Base-by-base conservation (phyloP, 441 rosid species). In the Kokia cookei region DNA sequence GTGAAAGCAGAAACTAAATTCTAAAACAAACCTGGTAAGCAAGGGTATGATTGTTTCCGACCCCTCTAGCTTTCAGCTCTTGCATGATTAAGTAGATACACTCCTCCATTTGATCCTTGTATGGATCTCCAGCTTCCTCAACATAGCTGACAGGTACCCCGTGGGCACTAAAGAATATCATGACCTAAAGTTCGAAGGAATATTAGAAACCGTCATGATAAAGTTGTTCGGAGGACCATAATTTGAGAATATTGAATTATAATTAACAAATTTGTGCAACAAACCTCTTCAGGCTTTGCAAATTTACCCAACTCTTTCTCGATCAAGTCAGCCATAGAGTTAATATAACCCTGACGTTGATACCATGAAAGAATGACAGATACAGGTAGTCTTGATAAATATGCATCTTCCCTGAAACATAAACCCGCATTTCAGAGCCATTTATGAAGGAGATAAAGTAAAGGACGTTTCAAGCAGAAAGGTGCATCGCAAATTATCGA, bases 21-120 rank as follows among this genome's bases (percentile, higher is more conserved):
- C 59, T 66, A 53, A 72, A 78, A 73, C 73, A 73, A 77, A 96
- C 98, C 98, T 96, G 98, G 83, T 93, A 96, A 51, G 98, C 98
- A 63, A 92, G 85, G 24, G 76, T 86, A 77, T 93, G 98, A 72
- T 84, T 79, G 75, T 91, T 96, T 68, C 48, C 27, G 73, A 87
- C 76, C 62, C 94, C 97, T 86, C 99, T 84, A 65, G 90, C 80
- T 80, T 92, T 96, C 62, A 96, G 71, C 82, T 91, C 94, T 79
- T 83, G 86, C 97, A 92, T 93, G 81, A 96, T 93, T 76, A 96
- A 83, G 82, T 65, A 75, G 60, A 96, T 92, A 58, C 97, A 96
- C 75, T 93, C 93, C 77, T 96, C 97, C 99, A 96, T 96, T 86
- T 96, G 98, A 78, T 89, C 92, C 86, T 83, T 91, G 91, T 93